These are phyloP conservation scores for Tetraselmis chui DNA, from an alignment of 139 green algal genomes.

Conservation along the genomic window DNA sequence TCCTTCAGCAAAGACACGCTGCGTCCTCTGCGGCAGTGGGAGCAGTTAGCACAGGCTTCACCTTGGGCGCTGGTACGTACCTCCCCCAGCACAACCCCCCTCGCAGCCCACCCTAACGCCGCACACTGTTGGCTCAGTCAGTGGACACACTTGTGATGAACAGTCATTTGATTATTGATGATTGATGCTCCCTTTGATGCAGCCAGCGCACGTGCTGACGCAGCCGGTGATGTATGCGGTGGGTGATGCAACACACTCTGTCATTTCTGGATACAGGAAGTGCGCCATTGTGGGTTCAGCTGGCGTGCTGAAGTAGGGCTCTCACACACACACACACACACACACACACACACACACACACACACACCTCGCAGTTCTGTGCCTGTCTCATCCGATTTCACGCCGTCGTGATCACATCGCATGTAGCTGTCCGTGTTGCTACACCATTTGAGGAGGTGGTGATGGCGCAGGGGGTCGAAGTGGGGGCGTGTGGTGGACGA, in stretches of 20 bases:
- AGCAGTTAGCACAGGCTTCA: not conserved
- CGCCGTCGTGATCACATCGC: too few relatives aligned
- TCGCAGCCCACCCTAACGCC: not conserved
- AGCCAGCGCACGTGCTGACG: not conserved
- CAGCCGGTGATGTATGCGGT: too few relatives aligned
- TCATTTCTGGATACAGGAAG: not conserved
- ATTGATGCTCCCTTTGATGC: not conserved
- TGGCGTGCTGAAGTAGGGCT: not conserved
- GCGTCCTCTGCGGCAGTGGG: not conserved
- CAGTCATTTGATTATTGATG: too few relatives aligned
- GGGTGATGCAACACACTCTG: too few relatives aligned
- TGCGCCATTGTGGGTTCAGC: not conserved
- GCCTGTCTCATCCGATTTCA: too few relatives aligned
- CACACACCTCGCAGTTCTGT: too few relatives aligned
- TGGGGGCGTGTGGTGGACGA: not conserved
- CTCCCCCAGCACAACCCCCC: not conserved
- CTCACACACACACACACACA: not conserved
- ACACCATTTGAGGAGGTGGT: not conserved
- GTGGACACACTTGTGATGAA: too few relatives aligned
- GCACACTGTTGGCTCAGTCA: not conserved
- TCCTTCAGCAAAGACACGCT: not conserved
- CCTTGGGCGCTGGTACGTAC: not conserved
- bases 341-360: too few relatives aligned
- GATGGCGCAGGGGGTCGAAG: not conserved
- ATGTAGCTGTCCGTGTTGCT: not conserved